Percentiles rank a stretch among this genome's conserved stretches.
Evolutionary conservation across 129 eudicot genomes (phyloP).

Genomic region (Tanacetum coccineum): DNA sequence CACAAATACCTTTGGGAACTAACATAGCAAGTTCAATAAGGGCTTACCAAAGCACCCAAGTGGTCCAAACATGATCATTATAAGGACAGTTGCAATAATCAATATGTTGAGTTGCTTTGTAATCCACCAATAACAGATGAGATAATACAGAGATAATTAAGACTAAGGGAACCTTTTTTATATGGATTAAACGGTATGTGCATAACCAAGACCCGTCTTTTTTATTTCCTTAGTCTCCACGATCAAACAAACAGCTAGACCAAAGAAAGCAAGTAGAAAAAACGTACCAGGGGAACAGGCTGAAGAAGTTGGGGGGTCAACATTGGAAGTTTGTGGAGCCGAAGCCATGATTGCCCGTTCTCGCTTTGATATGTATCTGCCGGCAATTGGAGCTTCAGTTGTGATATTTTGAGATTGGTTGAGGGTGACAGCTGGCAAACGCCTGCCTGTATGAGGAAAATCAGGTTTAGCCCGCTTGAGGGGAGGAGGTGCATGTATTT

Average conservation of each 20-base stretch:
- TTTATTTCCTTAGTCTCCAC: neutral
- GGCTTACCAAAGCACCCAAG: too few relatives aligned
- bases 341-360: conserved; percentile 60
- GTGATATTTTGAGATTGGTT: conserved; percentile 19
- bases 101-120: neutral
- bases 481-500: conserved; percentile 37
- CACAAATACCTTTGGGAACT: neutral
- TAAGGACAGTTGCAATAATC: conserved; percentile 1
- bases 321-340: conserved; percentile 25
- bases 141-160: neutral
- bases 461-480: conserved; percentile 43
- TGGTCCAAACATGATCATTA: too few relatives aligned
- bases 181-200: neutral
- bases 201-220: neutral
- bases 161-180: neutral
- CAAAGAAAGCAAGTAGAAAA: neutral
- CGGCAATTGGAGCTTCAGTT: conserved; percentile 57
- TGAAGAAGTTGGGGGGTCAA: conserved; percentile 29
- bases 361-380: conserved; percentile 81
- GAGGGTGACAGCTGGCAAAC: conserved; percentile 14
- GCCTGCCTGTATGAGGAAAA: neutral
- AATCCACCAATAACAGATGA: neutral
- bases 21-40: neutral
- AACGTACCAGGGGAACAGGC: conserved; percentile 44
- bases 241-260: neutral